Conservation (phyloP, 2,329 filamentous ascomycete genomes). For the Blastomyces percursus region DNA sequence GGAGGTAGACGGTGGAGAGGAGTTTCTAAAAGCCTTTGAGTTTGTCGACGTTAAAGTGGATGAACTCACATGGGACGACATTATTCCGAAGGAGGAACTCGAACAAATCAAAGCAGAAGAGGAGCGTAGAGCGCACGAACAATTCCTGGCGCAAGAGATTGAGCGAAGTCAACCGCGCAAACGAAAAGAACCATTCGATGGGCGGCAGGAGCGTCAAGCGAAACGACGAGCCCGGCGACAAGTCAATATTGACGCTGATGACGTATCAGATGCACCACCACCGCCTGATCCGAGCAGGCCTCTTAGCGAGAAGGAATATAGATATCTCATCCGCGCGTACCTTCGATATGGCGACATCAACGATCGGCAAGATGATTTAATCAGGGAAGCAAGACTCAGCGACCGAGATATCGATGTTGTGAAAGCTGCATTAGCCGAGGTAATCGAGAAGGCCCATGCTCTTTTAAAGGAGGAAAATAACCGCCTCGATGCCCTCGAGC, state of each 20-base stretch:
- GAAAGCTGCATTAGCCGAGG: conserved; percentile 61
- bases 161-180: conserved; percentile 77
- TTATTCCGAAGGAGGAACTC: conserved; percentile 88
- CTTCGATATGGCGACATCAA: conserved; percentile 85
- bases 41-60: conserved; percentile 95
- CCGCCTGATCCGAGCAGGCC: conserved; percentile 74
- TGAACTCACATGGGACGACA: conserved; percentile 93
- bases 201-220: conserved; percentile 53
- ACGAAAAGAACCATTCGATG: conserved; percentile 51
- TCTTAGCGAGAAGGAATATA: conserved; percentile 81
- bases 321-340: conserved; percentile 81
- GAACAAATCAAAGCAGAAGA: conserved; percentile 84
- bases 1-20: conserved; percentile 89
- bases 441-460: conserved; percentile 59
- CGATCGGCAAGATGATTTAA: conserved; percentile 75
- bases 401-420: conserved; percentile 77
- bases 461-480: conserved; percentile 64
- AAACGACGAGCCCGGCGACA: conserved; percentile 62
- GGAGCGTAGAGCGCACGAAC: conserved; percentile 69
- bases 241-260: conserved; percentile 54
- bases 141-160: conserved; percentile 69
- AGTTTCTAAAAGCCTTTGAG: conserved; percentile 80
- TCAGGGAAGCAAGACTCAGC: conserved; percentile 72
- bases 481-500: conserved; percentile 54
- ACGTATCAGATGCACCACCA: conserved; percentile 55